phyloP scores from a whole-genome alignment of 371 early-diverging fungal genomes.

The Mucor piriformis region DNA sequence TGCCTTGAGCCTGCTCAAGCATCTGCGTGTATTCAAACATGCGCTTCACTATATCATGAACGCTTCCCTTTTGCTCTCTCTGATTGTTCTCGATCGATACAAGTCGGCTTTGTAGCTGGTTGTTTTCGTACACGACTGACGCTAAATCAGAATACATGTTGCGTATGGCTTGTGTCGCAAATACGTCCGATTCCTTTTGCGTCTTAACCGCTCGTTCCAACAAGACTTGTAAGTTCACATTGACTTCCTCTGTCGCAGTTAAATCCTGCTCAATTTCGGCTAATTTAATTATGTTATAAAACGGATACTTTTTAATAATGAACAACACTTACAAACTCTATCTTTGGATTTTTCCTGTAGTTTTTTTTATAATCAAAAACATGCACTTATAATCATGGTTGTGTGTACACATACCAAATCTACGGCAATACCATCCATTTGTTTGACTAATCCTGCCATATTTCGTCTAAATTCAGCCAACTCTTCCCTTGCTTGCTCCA shows the following conservation, averaged over 20 bases:
- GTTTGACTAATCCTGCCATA: conserved; percentile 55
- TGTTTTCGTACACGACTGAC: conserved; percentile 56
- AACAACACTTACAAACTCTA: conserved; percentile 34
- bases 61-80: conserved; percentile 52
- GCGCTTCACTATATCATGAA: conserved; percentile 53
- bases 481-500: conserved; percentile 55
- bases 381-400: not conserved
- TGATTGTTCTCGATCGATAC: conserved; percentile 53
- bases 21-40: conserved; percentile 58
- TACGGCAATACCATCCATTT: conserved; percentile 59
- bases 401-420: conserved; percentile 59
- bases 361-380: not conserved
- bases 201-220: conserved; percentile 56
- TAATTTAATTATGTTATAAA: conserved; percentile 15
- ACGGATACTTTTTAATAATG: not conserved
- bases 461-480: conserved; percentile 56
- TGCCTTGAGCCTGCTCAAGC: conserved; percentile 61
- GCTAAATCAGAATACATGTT: conserved; percentile 61
- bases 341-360: conserved; percentile 39
- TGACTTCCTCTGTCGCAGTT: conserved; percentile 58
- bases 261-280: conserved; percentile 62
- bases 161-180: conserved; percentile 58
- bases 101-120: conserved; percentile 49
- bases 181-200: conserved; percentile 59
- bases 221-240: conserved; percentile 60